Percentiles rank a stretch among this genome's conserved stretches.
phyloP scores from a whole-genome alignment of 805 yeast genomes.

The Saccharomycopsis capsularis region DNA sequence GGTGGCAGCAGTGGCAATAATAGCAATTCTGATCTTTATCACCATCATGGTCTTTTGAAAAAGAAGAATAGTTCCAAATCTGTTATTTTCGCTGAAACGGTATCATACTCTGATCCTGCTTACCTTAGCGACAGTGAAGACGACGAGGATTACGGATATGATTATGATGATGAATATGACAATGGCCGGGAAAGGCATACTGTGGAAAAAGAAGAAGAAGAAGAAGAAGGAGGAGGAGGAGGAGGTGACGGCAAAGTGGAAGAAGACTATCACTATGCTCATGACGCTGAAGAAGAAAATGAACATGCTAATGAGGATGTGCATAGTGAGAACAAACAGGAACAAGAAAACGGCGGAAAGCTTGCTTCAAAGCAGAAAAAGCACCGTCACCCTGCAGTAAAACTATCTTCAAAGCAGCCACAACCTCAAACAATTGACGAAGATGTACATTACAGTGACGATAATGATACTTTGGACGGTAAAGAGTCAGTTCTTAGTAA shows the following conservation, averaged over 20 bases:
- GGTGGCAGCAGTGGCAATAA: not conserved
- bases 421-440: too few relatives aligned
- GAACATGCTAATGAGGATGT: too few relatives aligned
- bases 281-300: not conserved
- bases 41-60: not conserved
- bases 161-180: too few relatives aligned
- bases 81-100: constrained; percentile 16
- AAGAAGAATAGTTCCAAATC: constrained; percentile 7
- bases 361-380: too few relatives aligned
- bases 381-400: too few relatives aligned
- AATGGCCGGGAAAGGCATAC: too few relatives aligned
- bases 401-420: too few relatives aligned
- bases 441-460: constrained; percentile 12
- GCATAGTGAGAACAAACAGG: not conserved
- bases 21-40: constrained; percentile 1
- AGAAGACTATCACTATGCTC: not conserved
- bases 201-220: too few relatives aligned
- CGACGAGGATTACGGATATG: constrained; percentile 10
- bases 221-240: constrained; percentile 10
- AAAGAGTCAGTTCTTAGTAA: too few relatives aligned
- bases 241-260: too few relatives aligned
- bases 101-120: constrained; percentile 18
- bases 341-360: not conserved
- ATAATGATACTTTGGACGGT: constrained; percentile 15
- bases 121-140: constrained; percentile 14